These are phyloP conservation scores for Vitis rupestris DNA, from an alignment of 164 flowering plant species.

Conservation along the genomic window DNA sequence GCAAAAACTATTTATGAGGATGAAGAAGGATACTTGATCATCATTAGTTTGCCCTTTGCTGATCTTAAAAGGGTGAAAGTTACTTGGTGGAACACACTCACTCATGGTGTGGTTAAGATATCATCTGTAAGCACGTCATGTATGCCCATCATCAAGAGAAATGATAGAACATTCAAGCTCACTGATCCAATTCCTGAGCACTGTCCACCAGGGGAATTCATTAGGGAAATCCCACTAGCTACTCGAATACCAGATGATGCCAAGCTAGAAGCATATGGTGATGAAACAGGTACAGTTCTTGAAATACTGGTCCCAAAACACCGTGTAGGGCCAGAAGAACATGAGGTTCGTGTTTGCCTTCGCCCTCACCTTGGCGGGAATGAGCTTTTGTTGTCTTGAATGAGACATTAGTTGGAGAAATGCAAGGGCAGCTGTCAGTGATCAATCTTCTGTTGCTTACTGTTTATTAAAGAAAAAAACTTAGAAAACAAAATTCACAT, in stretches of 20 bases:
- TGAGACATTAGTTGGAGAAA: neutral
- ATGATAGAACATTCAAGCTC: constrained; percentile 19
- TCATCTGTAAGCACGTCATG: constrained; percentile 17
- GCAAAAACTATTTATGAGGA: constrained; percentile 29
- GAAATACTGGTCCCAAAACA: constrained; percentile 28
- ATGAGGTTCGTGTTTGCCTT: constrained; percentile 30
- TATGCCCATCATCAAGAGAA: constrained; percentile 14
- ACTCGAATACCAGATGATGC: constrained; percentile 23
- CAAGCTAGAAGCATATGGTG: constrained; percentile 25
- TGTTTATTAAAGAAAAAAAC: too few species aligned
- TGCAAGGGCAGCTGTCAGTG: neutral
- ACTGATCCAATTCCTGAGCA: constrained; percentile 22
- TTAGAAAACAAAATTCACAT: neutral
- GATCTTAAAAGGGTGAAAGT: constrained; percentile 24
- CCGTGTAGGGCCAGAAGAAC: constrained; percentile 23
- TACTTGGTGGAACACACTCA: constrained; percentile 20
- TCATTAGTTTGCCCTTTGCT: constrained; percentile 19
- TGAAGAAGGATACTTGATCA: constrained; percentile 21
- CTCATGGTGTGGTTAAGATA: constrained; percentile 17
- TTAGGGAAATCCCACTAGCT: constrained; percentile 20
- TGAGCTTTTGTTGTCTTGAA: constrained; percentile 16
- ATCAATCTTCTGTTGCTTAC: neutral
- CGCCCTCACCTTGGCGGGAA: constrained; percentile 15
- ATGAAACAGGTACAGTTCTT: constrained; percentile 20
- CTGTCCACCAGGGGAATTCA: constrained; percentile 28